Base-by-base conservation (phyloP, 2,329 filamentous ascomycete species). In the Aspergillus bombycis region DNA sequence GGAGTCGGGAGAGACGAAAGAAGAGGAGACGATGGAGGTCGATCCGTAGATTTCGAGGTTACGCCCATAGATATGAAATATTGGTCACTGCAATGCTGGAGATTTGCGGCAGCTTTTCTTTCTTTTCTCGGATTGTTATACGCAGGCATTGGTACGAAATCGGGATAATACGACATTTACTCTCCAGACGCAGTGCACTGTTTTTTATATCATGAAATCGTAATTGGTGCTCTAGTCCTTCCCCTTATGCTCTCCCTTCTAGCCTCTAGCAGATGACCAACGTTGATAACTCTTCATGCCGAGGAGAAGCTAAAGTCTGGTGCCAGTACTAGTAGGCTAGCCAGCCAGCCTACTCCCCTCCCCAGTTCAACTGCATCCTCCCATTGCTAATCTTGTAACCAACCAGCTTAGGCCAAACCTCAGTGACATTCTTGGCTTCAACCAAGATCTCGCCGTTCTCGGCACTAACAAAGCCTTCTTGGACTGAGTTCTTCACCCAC, bases 401-500 rank as follows among this genome's bases (percentile, higher is more conserved):
- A 32, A n/a, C 28, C 48, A 52, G 28, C 28, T 52, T 52, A 19
- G 48, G 48, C 78, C 0, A 75, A 75, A 94, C 93, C 61, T 91
- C 89, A 50, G 91, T 88, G 1, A 91, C 86, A 57, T 84, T 87
- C 71, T 84, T 85, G 7, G 92, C 93, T 74, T 94, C 91, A 1
- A 91, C 88, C 70, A 98, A 80, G 67, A 99, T 98, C 14, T 85
- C 83, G 56, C 85, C 87, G 78, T 94, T 94, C 26, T 82, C 86
- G 34, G 83, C 78, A 60, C 85, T 85, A 56, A 99, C 88, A 74
- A 97, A 98, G 1, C 92, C 92, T 65, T 90, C 86, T 60, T 85
- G 81, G 8, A 95, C 90, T 11, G 91, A 89, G 68, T 87, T 91
- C 74, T 85, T 83, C 64, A 97, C 88, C 94, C 94, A 97, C 57